These are phyloP conservation scores for Escallonia rubra DNA, from an alignment of 129 eudicot species.

Conservation along the genomic window DNA sequence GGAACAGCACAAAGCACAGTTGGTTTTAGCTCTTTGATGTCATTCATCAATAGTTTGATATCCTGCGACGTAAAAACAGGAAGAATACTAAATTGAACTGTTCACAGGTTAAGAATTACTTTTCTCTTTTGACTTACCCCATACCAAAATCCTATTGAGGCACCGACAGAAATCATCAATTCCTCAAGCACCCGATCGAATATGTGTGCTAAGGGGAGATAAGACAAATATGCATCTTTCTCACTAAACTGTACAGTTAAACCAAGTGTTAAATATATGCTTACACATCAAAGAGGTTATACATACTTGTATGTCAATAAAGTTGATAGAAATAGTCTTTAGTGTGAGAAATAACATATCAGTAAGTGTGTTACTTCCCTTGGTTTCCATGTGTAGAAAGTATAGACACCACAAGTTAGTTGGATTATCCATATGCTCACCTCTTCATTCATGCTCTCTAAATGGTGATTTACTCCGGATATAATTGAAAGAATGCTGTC, in stretches of 20 bases:
- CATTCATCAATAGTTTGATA: conserved; percentile 64
- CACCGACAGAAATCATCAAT: conserved; percentile 66
- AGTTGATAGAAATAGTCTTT: no score
- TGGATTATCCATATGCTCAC: conserved; percentile 17
- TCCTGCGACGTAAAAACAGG: conserved; percentile 42
- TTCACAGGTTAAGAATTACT: not conserved
- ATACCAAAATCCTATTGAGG: conserved; percentile 95
- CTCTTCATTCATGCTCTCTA: conserved; percentile 78
- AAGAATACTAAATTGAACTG: not conserved
- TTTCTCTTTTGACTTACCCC: conserved; percentile 52
- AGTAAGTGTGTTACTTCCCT: no score
- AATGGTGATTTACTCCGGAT: conserved; percentile 65
- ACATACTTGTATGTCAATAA: no score
- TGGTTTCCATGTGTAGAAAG: no score
- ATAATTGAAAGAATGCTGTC: conserved; percentile 77
- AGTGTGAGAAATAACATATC: no score
- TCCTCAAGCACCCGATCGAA: conserved; percentile 87
- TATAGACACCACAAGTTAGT: no score
- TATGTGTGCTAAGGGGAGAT: conserved; percentile 93
- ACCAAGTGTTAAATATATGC: no score
- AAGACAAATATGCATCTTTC: conserved; percentile 65
- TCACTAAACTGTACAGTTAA: conserved; percentile 43
- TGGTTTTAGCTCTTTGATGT: conserved; percentile 84
- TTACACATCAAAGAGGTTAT: no score
- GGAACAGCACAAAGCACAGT: conserved; percentile 88